Conservation (phyloP, 805 yeast species). For the Lipomyces japonicus region DNA sequence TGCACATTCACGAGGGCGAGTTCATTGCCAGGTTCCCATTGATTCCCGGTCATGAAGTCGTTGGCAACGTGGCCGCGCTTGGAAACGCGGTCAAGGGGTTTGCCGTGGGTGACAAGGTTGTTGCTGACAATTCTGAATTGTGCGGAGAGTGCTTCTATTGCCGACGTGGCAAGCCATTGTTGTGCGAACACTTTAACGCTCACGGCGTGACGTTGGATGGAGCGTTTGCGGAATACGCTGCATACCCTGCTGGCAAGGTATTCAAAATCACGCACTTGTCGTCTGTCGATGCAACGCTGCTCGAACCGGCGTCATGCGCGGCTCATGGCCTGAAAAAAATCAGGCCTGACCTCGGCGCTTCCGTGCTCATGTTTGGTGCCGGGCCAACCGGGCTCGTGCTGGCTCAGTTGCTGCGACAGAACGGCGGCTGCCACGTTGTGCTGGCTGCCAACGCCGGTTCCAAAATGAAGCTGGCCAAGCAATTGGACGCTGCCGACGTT, state of each 20-base stretch:
- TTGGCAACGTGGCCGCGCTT: constrained; percentile 25
- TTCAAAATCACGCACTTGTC: constrained; percentile 24
- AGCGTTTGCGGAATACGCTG: constrained; percentile 27
- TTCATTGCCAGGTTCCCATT: constrained; percentile 26
- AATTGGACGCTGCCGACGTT: constrained; percentile 23
- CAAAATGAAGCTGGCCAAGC: constrained; percentile 24
- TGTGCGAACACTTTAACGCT: constrained; percentile 27
- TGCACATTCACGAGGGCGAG: constrained; percentile 28
- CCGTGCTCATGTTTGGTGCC: constrained; percentile 27
- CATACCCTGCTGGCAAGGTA: constrained; percentile 27
- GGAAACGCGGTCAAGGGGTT: constrained; percentile 22
- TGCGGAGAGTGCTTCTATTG: constrained; percentile 27
- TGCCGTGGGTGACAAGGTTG: constrained; percentile 21
- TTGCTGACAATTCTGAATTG: constrained; percentile 27
- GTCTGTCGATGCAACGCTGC: constrained; percentile 21
- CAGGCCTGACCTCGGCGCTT: constrained; percentile 24
- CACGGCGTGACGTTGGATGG: constrained; percentile 27
- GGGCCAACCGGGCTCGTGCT: constrained; percentile 28
- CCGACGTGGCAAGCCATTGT: constrained; percentile 23
- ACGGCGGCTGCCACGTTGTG: constrained; percentile 28
- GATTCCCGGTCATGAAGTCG: constrained; percentile 27
- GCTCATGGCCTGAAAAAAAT: constrained; percentile 27
- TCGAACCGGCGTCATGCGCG: constrained; percentile 28
- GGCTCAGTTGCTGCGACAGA: constrained; percentile 24
- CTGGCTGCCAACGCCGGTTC: constrained; percentile 22